These are phyloP conservation scores for Capsella rubella DNA, from an alignment of 441 rosid genomes.

Conservation along the genomic window DNA sequence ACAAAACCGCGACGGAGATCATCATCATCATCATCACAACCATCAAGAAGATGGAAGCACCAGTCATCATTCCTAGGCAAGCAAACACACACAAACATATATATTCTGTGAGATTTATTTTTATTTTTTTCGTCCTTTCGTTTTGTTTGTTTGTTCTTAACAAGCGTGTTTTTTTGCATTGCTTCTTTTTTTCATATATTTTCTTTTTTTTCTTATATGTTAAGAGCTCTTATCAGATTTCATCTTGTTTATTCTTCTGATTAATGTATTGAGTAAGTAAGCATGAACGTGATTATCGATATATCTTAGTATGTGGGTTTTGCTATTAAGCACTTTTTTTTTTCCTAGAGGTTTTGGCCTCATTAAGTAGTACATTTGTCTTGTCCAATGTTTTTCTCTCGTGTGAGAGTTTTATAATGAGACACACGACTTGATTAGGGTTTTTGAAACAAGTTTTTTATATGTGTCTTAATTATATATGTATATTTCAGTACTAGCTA, in stretches of 20 bases:
- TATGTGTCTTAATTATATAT: conserved; percentile 2
- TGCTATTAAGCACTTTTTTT: conserved; percentile 15
- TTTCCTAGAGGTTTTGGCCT: conserved; percentile 26
- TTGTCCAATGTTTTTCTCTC: conserved; percentile 33
- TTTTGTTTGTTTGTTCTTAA: conserved; percentile 41
- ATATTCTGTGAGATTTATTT: conserved; percentile 52
- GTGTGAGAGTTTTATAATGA: conserved; percentile 32
- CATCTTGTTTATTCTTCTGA: conserved; percentile 35
- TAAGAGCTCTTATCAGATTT: conserved; percentile 35
- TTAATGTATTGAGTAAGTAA: conserved; percentile 36
- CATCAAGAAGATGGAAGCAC: conserved; percentile 58
- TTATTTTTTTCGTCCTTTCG: conserved; percentile 34
- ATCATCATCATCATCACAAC: conserved; percentile 55
- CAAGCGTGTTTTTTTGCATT: conserved; percentile 41
- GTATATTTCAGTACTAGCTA: conserved; percentile 14
- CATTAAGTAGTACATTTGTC: conserved; percentile 18
- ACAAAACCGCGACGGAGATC: conserved; percentile 45
- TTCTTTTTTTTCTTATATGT: conserved; percentile 3
- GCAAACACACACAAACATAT: conserved; percentile 36
- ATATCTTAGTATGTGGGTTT: conserved; percentile 29
- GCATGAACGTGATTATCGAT: conserved; percentile 32
- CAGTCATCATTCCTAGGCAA: conserved; percentile 52
- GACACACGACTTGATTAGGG: conserved; percentile 39
- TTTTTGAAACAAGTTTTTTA: conserved; percentile 12
- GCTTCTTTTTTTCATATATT: conserved; percentile 22